These are phyloP conservation scores for Parastagonospora avenae DNA, from an alignment of 2,329 filamentous ascomycete genomes.

Conservation along the genomic window DNA sequence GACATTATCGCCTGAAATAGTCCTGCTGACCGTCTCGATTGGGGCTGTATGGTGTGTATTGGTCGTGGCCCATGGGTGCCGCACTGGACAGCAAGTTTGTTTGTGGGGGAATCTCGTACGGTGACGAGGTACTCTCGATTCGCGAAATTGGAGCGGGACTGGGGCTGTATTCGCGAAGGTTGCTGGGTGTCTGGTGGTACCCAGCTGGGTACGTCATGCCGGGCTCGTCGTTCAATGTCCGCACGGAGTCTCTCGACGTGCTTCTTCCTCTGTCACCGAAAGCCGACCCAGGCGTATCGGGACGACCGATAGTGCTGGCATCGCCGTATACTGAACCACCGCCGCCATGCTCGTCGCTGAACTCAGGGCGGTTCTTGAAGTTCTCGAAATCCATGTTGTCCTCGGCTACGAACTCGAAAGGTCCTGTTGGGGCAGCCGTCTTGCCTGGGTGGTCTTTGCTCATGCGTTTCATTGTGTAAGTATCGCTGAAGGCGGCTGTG, in stretches of 20 bases:
- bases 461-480: constrained; percentile 83
- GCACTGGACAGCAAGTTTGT: constrained; percentile 32
- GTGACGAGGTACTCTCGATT: constrained; percentile 27
- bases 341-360: constrained; percentile 84
- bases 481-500: constrained; percentile 80
- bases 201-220: constrained; percentile 53
- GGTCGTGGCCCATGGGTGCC: constrained; percentile 41
- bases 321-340: constrained; percentile 63
- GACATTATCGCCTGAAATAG: constrained; percentile 23
- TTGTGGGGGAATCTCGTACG: constrained; percentile 32
- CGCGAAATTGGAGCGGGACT: constrained; percentile 35
- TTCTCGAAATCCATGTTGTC: constrained; percentile 86
- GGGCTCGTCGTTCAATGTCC: constrained; percentile 34
- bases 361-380: constrained; percentile 89
- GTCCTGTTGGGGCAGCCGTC: constrained; percentile 45
- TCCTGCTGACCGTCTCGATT: constrained; percentile 25
- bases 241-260: constrained; percentile 31
- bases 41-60: constrained; percentile 39
- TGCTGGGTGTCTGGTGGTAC: constrained; percentile 53
- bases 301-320: constrained; percentile 59
- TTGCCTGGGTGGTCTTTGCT: constrained; percentile 63
- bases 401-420: constrained; percentile 91
- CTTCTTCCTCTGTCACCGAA: constrained; percentile 31
- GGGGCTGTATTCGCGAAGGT: constrained; percentile 51
- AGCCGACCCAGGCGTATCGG: constrained; percentile 62